A percentile compares a stretch with the other conserved stretches of the same genome.
Conservation (phyloP, 2,329 filamentous ascomycete genomes). For the Phaeosphaeria sp. region DNA sequence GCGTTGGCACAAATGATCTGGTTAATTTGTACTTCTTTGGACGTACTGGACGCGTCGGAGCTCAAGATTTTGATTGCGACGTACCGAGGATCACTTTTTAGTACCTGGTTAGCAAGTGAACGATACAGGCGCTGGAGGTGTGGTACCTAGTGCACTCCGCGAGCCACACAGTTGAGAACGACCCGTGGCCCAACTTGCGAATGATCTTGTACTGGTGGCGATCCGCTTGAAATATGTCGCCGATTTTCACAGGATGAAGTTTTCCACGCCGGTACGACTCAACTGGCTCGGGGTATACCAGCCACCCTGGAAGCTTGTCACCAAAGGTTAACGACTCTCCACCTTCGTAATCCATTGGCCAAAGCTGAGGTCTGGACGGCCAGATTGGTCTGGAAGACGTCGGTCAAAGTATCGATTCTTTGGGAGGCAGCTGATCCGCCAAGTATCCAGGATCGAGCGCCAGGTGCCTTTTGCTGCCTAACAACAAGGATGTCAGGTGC, state of each 20-base stretch:
- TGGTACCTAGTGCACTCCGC: constrained; percentile 13
- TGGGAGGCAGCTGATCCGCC: constrained; percentile 10
- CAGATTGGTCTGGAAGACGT: constrained; percentile 11
- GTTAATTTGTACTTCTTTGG: constrained; percentile 13
- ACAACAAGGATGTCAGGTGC: constrained; percentile 9
- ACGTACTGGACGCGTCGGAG: constrained; percentile 8
- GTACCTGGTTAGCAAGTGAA: constrained; percentile 9
- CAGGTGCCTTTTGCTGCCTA: constrained; percentile 11
- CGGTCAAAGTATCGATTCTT: constrained; percentile 13
- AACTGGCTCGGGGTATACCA: constrained; percentile 8
- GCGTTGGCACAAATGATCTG: constrained; percentile 5
- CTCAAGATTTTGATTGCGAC: constrained; percentile 16
- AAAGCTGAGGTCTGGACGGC: constrained; percentile 10
- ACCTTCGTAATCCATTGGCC: constrained; percentile 11
- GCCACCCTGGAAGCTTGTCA: constrained; percentile 7
- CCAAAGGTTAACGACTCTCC: constrained; percentile 1
- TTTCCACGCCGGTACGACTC: background rate
- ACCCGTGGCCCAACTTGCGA: constrained; percentile 22
- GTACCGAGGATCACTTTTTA: constrained; percentile 8
- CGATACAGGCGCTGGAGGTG: constrained; percentile 5
- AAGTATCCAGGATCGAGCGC: constrained; percentile 10
- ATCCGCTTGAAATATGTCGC: background rate
- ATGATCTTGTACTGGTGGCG: constrained; percentile 18
- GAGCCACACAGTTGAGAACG: constrained; percentile 24
- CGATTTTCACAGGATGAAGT: background rate